These are phyloP conservation scores for Calamus simplicifolius DNA, from an alignment of 176 grass and related monocot species.

Conservation along the genomic window DNA sequence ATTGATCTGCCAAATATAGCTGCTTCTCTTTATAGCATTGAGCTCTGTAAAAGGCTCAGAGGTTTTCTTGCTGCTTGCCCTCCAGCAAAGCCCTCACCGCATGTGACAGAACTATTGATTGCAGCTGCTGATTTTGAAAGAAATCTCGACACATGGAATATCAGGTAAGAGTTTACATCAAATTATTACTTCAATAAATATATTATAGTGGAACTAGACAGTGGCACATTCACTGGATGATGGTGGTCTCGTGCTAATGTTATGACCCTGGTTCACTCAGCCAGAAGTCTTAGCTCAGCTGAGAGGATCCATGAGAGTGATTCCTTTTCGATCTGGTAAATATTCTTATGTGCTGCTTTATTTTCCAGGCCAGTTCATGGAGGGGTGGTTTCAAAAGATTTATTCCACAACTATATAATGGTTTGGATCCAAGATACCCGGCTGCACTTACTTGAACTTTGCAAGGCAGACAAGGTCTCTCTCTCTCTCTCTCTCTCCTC, in stretches of 20 bases:
- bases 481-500: neutral
- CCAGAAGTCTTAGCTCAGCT: no score
- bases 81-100: conserved; percentile 61
- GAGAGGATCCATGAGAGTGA: no score
- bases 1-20: conserved; percentile 96
- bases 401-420: conserved; percentile 83
- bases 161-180: conserved; percentile 41
- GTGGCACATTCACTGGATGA: no score
- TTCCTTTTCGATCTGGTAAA: no score
- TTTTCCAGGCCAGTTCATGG: conserved; percentile 61
- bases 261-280: no score
- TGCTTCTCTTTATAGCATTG: conserved; percentile 76
- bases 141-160: conserved; percentile 78
- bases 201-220: no score
- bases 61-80: conserved; percentile 83
- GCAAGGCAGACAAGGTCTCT: conserved; percentile 73
- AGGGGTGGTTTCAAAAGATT: conserved; percentile 76
- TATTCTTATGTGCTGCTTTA: neutral
- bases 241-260: no score
- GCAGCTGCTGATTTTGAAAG: conserved; percentile 85
- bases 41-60: conserved; percentile 73
- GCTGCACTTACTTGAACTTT: conserved; percentile 81
- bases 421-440: conserved; percentile 90
- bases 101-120: conserved; percentile 82
- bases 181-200: no score